phyloP scores from a whole-genome alignment of 441 rosid genomes.

The Croton laevigatus region DNA sequence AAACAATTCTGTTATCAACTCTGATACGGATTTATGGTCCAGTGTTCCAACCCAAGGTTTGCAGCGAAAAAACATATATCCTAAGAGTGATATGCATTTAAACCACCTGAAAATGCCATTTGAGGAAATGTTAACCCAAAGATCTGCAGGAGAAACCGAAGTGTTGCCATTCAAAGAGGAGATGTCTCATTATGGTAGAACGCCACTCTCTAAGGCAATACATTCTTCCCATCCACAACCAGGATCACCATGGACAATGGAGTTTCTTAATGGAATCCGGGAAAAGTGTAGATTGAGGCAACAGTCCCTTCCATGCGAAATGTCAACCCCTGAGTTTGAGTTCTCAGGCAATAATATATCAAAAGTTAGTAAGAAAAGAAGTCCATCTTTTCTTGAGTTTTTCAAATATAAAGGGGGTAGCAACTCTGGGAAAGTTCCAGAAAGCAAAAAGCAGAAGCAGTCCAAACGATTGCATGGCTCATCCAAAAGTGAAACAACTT shows the following conservation, averaged over 20 bases:
- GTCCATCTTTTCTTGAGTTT: constrained; percentile 78
- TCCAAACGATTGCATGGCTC: constrained; percentile 39
- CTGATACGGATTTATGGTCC: constrained; percentile 35
- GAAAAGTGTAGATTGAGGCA: constrained; percentile 71
- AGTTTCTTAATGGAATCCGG: constrained; percentile 77
- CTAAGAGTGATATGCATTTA: constrained; percentile 31
- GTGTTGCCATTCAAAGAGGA: constrained; percentile 46
- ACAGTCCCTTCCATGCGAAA: constrained; percentile 53
- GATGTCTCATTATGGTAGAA: constrained; percentile 50
- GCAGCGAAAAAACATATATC: constrained; percentile 25
- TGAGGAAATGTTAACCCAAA: constrained; percentile 37
- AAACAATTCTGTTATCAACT: constrained; percentile 42
- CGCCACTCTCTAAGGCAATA: constrained; percentile 66
- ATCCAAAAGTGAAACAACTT: constrained; percentile 35
- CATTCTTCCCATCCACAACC: constrained; percentile 45
- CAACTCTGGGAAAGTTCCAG: constrained; percentile 36
- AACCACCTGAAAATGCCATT: constrained; percentile 36
- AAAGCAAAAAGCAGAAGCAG: constrained; percentile 61
- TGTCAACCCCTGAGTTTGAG: constrained; percentile 39
- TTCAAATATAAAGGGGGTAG: constrained; percentile 78
- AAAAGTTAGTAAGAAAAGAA: constrained; percentile 58
- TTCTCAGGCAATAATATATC: constrained; percentile 32
- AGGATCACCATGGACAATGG: constrained; percentile 95
- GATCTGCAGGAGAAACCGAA: constrained; percentile 36
- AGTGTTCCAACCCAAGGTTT: constrained; percentile 30